Percentiles rank a stretch among this genome's conserved stretches.
phyloP scores from a whole-genome alignment of 2,329 filamentous ascomycete species.

The Harringtonia aguacate region DNA sequence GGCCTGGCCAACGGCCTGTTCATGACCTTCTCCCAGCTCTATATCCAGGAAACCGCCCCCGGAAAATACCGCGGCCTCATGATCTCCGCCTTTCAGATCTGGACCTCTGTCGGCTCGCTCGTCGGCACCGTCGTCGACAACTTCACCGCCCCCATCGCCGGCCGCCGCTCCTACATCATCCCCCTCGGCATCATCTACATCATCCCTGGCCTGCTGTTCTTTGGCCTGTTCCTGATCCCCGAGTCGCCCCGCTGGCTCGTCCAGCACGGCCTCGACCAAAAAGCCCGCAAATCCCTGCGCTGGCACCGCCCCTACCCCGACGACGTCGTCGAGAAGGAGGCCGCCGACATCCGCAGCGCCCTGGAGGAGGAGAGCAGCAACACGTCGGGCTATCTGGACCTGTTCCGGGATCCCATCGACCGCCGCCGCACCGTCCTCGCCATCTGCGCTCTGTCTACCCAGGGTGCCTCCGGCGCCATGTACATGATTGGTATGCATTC shows the following conservation, averaged over 20 bases:
- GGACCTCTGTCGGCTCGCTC: conserved; percentile 23
- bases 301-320: conserved; percentile 21
- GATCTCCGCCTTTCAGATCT: conserved; percentile 24
- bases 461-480: conserved; percentile 44
- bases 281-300: conserved; percentile 20
- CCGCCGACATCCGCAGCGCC: conserved; percentile 25
- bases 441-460: conserved; percentile 34
- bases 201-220: conserved; percentile 22
- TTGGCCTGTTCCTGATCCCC: conserved; percentile 27
- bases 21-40: conserved; percentile 38
- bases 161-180: conserved; percentile 27
- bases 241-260: conserved; percentile 31
- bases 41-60: conserved; percentile 23
- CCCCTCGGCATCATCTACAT: conserved; percentile 29
- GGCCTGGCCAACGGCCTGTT: conserved; percentile 46
- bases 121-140: conserved; percentile 40
- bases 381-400: conserved; percentile 29
- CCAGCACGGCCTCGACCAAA: conserved; percentile 22
- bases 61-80: conserved; percentile 20
- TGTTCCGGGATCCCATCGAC: conserved; percentile 40
- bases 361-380: conserved; percentile 22
- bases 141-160: conserved; percentile 26
- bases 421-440: conserved; percentile 37
- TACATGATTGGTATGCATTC: conserved; percentile 37
- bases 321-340: conserved; percentile 20